Evolutionary conservation across 306 rosid genomes (phyloP), one percentile per base, ranked within the genome.

Genomic region (Mimosa pudica): DNA sequence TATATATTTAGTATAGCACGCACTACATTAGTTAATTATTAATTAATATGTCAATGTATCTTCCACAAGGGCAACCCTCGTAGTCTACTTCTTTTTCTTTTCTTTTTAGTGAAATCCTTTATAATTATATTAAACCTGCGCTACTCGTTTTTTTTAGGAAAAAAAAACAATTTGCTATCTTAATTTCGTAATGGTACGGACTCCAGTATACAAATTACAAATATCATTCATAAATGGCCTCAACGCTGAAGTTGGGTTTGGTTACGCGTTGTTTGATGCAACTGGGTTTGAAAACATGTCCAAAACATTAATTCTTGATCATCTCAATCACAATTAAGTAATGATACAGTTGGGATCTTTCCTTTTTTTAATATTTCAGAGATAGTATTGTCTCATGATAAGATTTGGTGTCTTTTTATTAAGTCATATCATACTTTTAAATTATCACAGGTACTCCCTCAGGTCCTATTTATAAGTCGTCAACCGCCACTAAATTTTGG

Each of bases 231-330:
- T 57, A 57, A 57, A 57, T 57, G 33, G 10, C 33, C 12, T 2
- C 63, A 17, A 8, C 30, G 63, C 32, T 57, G 0, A 7, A 0
- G 63, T 8, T 7, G 33, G 32, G 33, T 57, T 57, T 57, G 63
- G 33, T 33, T 33, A 32, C 35, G 42, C 61, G 61, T 16, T 63
- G 69, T 12, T 11, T 2, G n/a, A 32, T 33, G 44, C 9, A 63
- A 24, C 16, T 10, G 67, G 67, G 70, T 66, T 16, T 66, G 71
- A 41, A 41, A 67, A 17, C 30, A 1, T 67, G 71, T 67, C 71
- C 47, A 30, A 14, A 8, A 4, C 47, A 67, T 67, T 67, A 67
- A 67, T 67, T 67, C 48, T 8, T 67, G 49, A 67, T 41, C 8
- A 8, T 13, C 13, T 41, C 18, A 16, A 3, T 41, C 5, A 41